Conservation (phyloP, 768 basidiomycete species). For the Mycena belliarum region DNA sequence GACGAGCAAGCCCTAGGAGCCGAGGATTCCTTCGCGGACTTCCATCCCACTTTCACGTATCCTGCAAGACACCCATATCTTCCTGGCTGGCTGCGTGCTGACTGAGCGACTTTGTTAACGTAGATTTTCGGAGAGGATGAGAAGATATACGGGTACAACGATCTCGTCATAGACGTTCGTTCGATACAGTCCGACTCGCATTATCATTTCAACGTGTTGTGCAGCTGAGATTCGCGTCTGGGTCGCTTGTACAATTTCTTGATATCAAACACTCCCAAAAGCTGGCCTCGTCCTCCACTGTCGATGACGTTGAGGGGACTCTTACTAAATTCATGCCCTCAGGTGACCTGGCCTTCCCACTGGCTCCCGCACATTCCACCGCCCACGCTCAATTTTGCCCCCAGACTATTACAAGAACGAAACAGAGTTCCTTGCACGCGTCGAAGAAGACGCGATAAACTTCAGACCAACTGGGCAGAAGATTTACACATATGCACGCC, state of each 20-base stretch:
- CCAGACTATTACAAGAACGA: conserved; percentile 73
- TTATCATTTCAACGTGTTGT: conserved; percentile 6
- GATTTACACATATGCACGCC: conserved; percentile 77
- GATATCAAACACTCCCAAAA: conserved; percentile 66
- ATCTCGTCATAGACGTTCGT: conserved; percentile 80
- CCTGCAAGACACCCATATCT: conserved; percentile 56
- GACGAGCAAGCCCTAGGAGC: conserved; percentile 60
- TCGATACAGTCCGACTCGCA: background rate
- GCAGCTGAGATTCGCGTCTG: conserved; percentile 85
- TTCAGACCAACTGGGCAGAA: conserved; percentile 80
- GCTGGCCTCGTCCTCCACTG: conserved; percentile 62
- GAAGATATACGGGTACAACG: conserved; percentile 92
- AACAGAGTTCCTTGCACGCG: conserved; percentile 62
- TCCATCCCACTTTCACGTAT: conserved; percentile 92
- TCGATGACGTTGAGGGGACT: conserved; percentile 85
- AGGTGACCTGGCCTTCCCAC: conserved; percentile 37
- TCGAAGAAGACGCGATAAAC: conserved; percentile 73
- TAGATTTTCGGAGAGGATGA: conserved; percentile 96
- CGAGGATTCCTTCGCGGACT: conserved; percentile 63
- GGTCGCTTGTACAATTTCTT: conserved; percentile 79
- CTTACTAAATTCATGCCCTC: conserved; percentile 77
- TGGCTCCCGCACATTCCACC: background rate
- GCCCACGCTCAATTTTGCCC: background rate
- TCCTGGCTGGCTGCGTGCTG: background rate
- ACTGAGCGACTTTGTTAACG: background rate